These are phyloP conservation scores for Setaria italica DNA, from an alignment of 202 grass and related monocot species.

Conservation along the genomic window DNA sequence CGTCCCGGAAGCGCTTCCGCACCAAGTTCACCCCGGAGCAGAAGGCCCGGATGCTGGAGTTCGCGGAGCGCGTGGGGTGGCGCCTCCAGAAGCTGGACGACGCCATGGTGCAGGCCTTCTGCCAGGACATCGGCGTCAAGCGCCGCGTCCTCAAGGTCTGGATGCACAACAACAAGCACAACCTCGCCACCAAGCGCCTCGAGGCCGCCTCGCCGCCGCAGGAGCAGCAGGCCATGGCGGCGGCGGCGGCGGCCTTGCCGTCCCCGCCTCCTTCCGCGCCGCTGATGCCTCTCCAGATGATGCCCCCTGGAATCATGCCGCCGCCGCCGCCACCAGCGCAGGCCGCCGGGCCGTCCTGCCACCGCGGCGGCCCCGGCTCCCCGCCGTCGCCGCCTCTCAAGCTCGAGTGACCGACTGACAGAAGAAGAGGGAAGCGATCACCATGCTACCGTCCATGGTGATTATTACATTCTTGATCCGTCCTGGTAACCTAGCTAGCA, in stretches of 20 bases:
- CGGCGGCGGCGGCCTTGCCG: too few species aligned
- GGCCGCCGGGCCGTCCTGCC: not conserved
- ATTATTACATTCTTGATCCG: constrained; percentile 15
- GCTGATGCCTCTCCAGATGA: not conserved
- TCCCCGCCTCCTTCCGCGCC: not conserved
- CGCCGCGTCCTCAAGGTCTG: constrained; percentile 94
- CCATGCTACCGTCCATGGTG: not conserved
- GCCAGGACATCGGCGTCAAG: constrained; percentile 90
- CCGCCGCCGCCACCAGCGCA: not conserved
- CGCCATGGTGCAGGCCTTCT: constrained; percentile 78
- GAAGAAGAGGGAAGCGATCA: not conserved
- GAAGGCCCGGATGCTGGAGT: constrained; percentile 91
- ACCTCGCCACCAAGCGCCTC: constrained; percentile 47
- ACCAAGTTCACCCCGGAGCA: constrained; percentile 94
- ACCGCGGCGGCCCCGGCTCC: constrained; percentile 9
- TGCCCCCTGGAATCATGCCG: not conserved
- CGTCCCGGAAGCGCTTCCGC: constrained; percentile 79
- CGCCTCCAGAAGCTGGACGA: constrained; percentile 80
- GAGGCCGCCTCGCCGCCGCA: not conserved
- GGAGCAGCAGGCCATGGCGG: not conserved
- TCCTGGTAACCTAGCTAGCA: constrained; percentile 27
- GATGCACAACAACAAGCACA: constrained; percentile 99
- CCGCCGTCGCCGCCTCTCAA: constrained; percentile 14
- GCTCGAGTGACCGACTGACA: constrained; percentile 20
- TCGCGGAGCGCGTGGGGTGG: constrained; percentile 89